phyloP scores from a whole-genome alignment of 1,284 basidiomycete species.

The Bjerkandera adusta region DNA sequence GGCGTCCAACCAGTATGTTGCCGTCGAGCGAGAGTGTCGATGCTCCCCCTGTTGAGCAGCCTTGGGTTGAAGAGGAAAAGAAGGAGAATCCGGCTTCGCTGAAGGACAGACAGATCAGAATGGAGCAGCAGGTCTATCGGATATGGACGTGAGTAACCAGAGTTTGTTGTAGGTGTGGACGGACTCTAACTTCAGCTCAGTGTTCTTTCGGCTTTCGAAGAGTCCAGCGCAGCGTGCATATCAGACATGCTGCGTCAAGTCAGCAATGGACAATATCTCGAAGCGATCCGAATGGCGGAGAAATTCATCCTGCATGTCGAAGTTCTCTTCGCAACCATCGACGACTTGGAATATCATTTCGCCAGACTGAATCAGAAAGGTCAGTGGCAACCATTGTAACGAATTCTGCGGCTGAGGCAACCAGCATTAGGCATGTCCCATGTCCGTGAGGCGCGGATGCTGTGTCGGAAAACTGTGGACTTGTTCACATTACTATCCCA shows the following conservation, averaged over 20 bases:
- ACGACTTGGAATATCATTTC: constrained; percentile 93
- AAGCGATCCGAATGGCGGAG: constrained; percentile 97
- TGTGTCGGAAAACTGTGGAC: constrained; percentile 98
- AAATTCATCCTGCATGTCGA: constrained; percentile 99
- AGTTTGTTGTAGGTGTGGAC: not conserved
- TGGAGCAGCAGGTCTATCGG: constrained; percentile 98
- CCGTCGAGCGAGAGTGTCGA: constrained; percentile 39
- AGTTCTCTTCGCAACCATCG: constrained; percentile 95
- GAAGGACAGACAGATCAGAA: constrained; percentile 88
- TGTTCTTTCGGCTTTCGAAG: constrained; percentile 96
- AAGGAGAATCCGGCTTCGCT: constrained; percentile 81
- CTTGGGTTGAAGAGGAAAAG: constrained; percentile 73
- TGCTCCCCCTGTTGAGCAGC: constrained; percentile 40
- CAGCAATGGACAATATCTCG: constrained; percentile 93
- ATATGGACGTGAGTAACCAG: constrained; percentile 87
- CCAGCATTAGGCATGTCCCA: constrained; percentile 84
- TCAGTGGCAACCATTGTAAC: constrained; percentile 35
- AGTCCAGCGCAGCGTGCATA: constrained; percentile 98
- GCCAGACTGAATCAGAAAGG: constrained; percentile 82
- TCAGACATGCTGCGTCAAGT: constrained; percentile 98
- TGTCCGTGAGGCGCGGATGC: constrained; percentile 96
- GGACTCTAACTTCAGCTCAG: constrained; percentile 33
- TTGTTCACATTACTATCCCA: constrained; percentile 97
- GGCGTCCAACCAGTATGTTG: constrained; percentile 60
- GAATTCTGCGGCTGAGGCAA: not conserved